Percentiles rank a stretch among this genome's conserved stretches.
phyloP scores from a whole-genome alignment of 2,329 filamentous ascomycete species.

The Colletotrichum paranaense region DNA sequence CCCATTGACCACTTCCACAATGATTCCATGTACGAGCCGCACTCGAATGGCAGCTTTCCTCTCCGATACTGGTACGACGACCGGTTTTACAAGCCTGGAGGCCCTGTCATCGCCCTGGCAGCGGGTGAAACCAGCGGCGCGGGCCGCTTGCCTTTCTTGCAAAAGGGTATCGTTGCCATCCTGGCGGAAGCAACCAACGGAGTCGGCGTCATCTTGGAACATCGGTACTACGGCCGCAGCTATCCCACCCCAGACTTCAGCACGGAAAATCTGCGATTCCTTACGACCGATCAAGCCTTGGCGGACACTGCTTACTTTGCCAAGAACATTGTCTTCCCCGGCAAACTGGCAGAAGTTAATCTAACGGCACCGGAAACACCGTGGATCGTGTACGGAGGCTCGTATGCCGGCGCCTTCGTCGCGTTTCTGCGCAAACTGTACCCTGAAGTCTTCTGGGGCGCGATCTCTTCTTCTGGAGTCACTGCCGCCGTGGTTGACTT shows the following conservation, averaged over 20 bases:
- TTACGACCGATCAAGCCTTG: constrained; percentile 85
- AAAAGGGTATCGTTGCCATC: constrained; percentile 81
- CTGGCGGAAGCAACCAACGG: constrained; percentile 78
- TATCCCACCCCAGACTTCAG: constrained; percentile 74
- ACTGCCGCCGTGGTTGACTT: constrained; percentile 82
- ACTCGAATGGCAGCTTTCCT: constrained; percentile 74
- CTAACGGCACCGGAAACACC: constrained; percentile 74
- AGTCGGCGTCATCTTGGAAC: constrained; percentile 84
- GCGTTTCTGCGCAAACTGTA: constrained; percentile 82
- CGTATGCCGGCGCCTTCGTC: constrained; percentile 84
- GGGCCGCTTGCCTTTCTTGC: constrained; percentile 74
- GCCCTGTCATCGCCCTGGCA: constrained; percentile 82
- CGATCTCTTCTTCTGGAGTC: constrained; percentile 84
- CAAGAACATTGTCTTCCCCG: constrained; percentile 75
- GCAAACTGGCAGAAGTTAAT: constrained; percentile 70
- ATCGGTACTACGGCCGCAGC: constrained; percentile 86
- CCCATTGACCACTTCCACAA: constrained; percentile 88
- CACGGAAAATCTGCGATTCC: constrained; percentile 79
- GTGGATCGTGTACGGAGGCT: constrained; percentile 85
- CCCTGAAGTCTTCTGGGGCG: constrained; percentile 81
- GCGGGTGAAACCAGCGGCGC: constrained; percentile 75
- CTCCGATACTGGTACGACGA: constrained; percentile 89
- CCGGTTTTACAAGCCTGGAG: constrained; percentile 78
- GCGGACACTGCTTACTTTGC: constrained; percentile 88
- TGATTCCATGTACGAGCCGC: constrained; percentile 80